These are phyloP conservation scores for Penicillium verrucosum DNA, from an alignment of 2,329 filamentous ascomycete genomes.

Conservation along the genomic window DNA sequence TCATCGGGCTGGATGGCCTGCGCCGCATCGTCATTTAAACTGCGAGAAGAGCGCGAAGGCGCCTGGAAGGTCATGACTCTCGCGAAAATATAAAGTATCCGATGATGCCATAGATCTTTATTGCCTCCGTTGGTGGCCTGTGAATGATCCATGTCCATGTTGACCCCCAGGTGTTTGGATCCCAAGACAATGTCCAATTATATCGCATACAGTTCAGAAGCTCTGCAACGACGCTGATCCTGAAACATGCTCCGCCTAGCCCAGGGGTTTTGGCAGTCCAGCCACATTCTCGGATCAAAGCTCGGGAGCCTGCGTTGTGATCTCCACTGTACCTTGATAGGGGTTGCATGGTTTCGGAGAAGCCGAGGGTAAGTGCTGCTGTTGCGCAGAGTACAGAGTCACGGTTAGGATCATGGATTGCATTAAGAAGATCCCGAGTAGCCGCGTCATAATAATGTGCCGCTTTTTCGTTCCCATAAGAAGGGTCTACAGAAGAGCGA, in stretches of 20 bases:
- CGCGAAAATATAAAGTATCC: constrained; percentile 82
- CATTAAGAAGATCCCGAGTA: constrained; percentile 71
- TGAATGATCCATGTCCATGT: constrained; percentile 66
- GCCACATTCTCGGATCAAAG: constrained; percentile 81
- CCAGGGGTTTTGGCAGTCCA: constrained; percentile 80
- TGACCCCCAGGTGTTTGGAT: constrained; percentile 85
- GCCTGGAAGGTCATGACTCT: constrained; percentile 84
- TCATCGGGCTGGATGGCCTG: constrained; percentile 63
- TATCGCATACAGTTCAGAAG: constrained; percentile 83
- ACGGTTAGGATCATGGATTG: constrained; percentile 77
- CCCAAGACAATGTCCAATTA: constrained; percentile 83
- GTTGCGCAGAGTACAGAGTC: constrained; percentile 82
- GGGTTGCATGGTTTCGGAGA: constrained; percentile 91
- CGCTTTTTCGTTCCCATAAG: constrained; percentile 73
- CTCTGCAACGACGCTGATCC: constrained; percentile 89
- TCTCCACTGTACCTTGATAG: constrained; percentile 77
- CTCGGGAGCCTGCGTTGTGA: constrained; percentile 79
- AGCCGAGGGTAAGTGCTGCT: constrained; percentile 81
- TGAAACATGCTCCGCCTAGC: constrained; percentile 85
- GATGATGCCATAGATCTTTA: constrained; percentile 83
- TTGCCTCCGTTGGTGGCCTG: constrained; percentile 54
- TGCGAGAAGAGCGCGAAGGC: constrained; percentile 60
- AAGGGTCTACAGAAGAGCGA: constrained; percentile 66
- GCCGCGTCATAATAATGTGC: constrained; percentile 82
- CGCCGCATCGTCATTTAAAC: constrained; percentile 50